Evolutionary conservation across 169 alveolate species (phyloP), one percentile per base, ranked within the genome.

Genomic region (Besnoitia besnoiti): DNA sequence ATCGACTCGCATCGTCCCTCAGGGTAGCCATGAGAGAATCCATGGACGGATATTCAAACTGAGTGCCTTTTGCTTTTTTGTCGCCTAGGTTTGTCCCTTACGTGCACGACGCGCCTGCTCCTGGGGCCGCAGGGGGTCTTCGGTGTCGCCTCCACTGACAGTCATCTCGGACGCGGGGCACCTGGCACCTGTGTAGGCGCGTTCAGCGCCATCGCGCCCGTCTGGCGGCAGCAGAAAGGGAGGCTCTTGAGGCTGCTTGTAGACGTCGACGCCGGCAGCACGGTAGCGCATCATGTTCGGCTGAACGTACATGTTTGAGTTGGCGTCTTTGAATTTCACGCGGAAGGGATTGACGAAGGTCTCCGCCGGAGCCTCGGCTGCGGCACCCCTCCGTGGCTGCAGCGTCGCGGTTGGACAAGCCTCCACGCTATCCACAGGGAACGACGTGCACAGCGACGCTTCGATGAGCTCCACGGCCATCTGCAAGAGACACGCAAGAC

Each of bases 401-500:
- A 73, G 44, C 16, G 40, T 2, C 12, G 90, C 47, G 27, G 76
- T 27, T 27, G 76, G 90, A 50, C 76, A 10, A 24, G 75, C 10
- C 14, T 46, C 85, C 10, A 49, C 33, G 39, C 59, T 59, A 44
- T 90, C 93, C 14, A 90, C 44, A 12, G 93, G 77, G 21, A 44
- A 59, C 14, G 93, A 90, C 14, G 90, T 90, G 55, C 90, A 51
- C 75, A 90, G 55, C 14, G 80, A 90, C 30, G 90, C n/a, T 40
- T 90, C 90, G 40, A 90, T 49, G 0, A 90, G 76, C 37, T 90
- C 93, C 8, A 47, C 51, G 33, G 93, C 89, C 90, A 90, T 79
- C 77, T 90, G 93, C 80, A 55, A 4, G 33, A 44, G 27, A n/a
- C 14, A 51, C 14, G 24, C 46, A 33, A 73, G 7, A 27, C 5